Conservation (phyloP, 1,284 basidiomycete genomes). For the Coriolopsis trogii region DNA sequence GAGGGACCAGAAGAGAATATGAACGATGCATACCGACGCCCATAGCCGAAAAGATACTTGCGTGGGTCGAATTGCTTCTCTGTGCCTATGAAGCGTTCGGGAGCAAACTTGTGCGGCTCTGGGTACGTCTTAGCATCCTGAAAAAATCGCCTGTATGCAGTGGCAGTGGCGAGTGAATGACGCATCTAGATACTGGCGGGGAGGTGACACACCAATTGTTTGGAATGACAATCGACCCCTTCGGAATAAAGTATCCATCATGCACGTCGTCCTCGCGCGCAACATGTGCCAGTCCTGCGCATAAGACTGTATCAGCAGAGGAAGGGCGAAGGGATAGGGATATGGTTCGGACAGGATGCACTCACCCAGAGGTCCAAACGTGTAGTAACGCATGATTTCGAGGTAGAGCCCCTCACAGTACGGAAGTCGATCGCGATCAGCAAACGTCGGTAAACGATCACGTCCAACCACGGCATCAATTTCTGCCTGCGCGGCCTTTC, state of each 20-base stretch:
- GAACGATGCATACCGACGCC: slow-evolving; percentile 8
- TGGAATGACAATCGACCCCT: slow-evolving; percentile 28
- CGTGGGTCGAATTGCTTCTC: slow-evolving; percentile 9
- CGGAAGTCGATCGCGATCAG: slow-evolving; percentile 30
- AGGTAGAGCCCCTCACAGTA: slow-evolving; percentile 32
- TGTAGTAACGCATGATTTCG: slow-evolving; percentile 31
- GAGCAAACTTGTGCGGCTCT: slow-evolving; percentile 30
- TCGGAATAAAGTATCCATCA: slow-evolving; percentile 29
- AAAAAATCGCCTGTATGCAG: slow-evolving; percentile 26
- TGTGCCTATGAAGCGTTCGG: slow-evolving; percentile 26
- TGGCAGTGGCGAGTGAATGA: not conserved
- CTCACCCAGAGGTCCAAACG: slow-evolving; percentile 26
- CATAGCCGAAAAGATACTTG: slow-evolving; percentile 24
- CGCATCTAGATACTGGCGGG: not conserved
- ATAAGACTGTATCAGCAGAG: not conserved
- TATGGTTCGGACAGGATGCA: no score
- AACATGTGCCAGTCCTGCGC: slow-evolving; percentile 26
- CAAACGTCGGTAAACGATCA: slow-evolving; percentile 29
- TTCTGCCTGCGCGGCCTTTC: slow-evolving; percentile 32
- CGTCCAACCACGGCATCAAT: slow-evolving; percentile 31
- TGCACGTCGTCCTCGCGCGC: slow-evolving; percentile 30
- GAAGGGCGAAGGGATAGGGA: no score
- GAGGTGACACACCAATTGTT: slow-evolving; percentile 21
- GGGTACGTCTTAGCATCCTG: slow-evolving; percentile 28
- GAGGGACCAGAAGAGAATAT: not conserved